Conservation (phyloP, 352 stramenopile species). For the Pseudoperonospora humuli region DNA sequence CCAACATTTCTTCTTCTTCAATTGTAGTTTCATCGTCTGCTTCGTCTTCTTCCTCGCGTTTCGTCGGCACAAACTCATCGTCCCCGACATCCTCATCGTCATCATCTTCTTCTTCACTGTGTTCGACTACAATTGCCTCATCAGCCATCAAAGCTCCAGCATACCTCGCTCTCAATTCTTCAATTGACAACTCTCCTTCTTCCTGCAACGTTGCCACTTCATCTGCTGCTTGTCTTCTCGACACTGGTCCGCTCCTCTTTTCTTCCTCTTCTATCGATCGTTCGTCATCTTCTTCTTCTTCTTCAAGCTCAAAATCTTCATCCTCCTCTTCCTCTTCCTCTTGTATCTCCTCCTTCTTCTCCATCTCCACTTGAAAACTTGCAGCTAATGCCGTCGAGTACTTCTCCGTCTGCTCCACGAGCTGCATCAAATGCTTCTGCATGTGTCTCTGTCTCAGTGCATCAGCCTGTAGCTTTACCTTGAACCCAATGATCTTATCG, state of each 20-base stretch:
- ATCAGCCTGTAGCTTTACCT: constrained; percentile 92
- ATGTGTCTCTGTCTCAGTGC: constrained; percentile 85
- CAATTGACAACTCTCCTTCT: constrained; percentile 89
- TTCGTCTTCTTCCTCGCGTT: constrained; percentile 29
- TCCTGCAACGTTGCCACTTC: constrained; percentile 84
- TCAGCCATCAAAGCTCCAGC: constrained; percentile 15
- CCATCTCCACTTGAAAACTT: constrained; percentile 36
- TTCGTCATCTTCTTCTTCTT: constrained; percentile 79
- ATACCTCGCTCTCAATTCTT: constrained; percentile 61
- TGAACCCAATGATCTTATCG: constrained; percentile 96
- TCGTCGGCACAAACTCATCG: constrained; percentile 15
- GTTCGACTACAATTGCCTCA: neutral
- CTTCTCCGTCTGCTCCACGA: constrained; percentile 95
- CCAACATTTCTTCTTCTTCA: constrained; percentile 64
- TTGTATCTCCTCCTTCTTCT: constrained; percentile 1
- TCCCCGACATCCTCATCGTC: constrained; percentile 13
- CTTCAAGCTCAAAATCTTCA: constrained; percentile 16
- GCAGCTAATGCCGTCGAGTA: constrained; percentile 87
- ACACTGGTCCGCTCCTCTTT: constrained; percentile 22
- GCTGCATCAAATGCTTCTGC: constrained; percentile 92
- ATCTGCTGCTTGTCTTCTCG: constrained; percentile 25
- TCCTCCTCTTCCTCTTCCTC: constrained; percentile 26
- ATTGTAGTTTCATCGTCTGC: constrained; percentile 89
- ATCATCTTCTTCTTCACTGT: constrained; percentile 4
- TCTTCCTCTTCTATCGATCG: constrained; percentile 84